Base-by-base conservation (phyloP, 495 filamentous ascomycete species). In the Aspergillus cavernicola region DNA sequence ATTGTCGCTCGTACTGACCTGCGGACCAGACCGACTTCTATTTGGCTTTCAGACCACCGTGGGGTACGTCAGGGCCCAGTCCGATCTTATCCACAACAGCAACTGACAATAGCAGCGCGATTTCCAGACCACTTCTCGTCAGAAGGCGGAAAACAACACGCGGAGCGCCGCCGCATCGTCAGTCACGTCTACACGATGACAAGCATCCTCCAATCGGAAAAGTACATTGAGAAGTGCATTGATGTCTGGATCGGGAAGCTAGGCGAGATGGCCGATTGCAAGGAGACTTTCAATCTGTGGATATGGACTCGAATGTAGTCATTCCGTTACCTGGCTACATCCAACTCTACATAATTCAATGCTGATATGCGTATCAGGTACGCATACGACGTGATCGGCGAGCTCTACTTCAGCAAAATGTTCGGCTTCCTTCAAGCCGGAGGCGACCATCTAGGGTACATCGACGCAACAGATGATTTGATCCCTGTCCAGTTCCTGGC, bases 371-470 rank as follows among this genome's bases (percentile, higher is more conserved):
- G 10, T 23, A 23, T 22, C 33, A 71, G 65, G 63, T 70, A 67
- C 41, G 62, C 64, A 11, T 68, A 64, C 48, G 69, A 73, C 44
- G 62, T 69, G 5, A 52, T 73, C 51, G 66, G 70, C 11, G 70
- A 73, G 48, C 59, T 73, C 26, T 73, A 61, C 56, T 73, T 65
- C 37, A 58, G 68, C 46, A 62, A 59, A 16, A 68, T 63, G 55
- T 71, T 70, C 46, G 68, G 67, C 19, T 70, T 71, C 41, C 65
- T 71, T 32, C 46, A 63, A 49, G 50, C 19, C 9, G 29, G 36
- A 24, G 18, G 50, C 13, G 56, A 64, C 29, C 24, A 55, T n/a
- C 40, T 56, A 15, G 56, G 53, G 11, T 55, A 56, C 20, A 59
- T 61, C 33, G 32, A 63, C 26, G 53, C 60, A 15, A 60, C 46